A percentile compares a stretch with the other conserved stretches of the same genome.
phyloP scores from a whole-genome alignment of 2,329 filamentous ascomycete genomes.

The Pezicula rhizophila region DNA sequence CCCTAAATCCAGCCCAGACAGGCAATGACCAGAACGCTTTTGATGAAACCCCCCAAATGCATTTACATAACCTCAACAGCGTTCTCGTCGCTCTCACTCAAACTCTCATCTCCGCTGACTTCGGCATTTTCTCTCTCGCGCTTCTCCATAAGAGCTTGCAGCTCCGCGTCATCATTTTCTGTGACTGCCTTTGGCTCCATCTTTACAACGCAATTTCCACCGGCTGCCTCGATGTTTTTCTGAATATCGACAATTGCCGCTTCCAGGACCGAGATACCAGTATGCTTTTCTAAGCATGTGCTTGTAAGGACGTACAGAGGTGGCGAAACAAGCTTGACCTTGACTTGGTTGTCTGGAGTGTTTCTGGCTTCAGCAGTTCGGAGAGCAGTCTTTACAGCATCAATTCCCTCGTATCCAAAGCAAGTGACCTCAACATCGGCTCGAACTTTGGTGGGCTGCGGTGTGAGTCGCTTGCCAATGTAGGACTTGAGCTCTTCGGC shows the following conservation, averaged over 20 bases:
- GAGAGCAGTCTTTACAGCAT: constrained; percentile 91
- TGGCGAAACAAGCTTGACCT: constrained; percentile 96
- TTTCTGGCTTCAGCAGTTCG: constrained; percentile 88
- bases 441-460: constrained; percentile 97
- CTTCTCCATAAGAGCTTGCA: constrained; percentile 99
- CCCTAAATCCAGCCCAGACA: not conserved
- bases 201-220: constrained; percentile 81
- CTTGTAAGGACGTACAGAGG: constrained; percentile 94
- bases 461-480: constrained; percentile 94
- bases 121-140: constrained; percentile 95
- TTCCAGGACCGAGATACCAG: constrained; percentile 78
- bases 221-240: constrained; percentile 68
- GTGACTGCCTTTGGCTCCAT: constrained; percentile 99
- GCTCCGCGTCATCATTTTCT: constrained; percentile 93
- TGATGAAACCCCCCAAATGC: constrained; percentile 12
- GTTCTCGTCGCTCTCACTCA: constrained; percentile 92
- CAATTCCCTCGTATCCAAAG: constrained; percentile 95
- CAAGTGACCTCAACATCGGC: constrained; percentile 96
- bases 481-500: constrained; percentile 88
- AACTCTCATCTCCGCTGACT: constrained; percentile 94
- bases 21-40: constrained; percentile 20
- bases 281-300: constrained; percentile 88
- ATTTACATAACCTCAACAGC: constrained; percentile 48
- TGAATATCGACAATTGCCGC: constrained; percentile 85
- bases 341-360: constrained; percentile 88